phyloP scores from a whole-genome alignment of 2,329 filamentous ascomycete genomes.

The Ascochyta clinopodiicola region DNA sequence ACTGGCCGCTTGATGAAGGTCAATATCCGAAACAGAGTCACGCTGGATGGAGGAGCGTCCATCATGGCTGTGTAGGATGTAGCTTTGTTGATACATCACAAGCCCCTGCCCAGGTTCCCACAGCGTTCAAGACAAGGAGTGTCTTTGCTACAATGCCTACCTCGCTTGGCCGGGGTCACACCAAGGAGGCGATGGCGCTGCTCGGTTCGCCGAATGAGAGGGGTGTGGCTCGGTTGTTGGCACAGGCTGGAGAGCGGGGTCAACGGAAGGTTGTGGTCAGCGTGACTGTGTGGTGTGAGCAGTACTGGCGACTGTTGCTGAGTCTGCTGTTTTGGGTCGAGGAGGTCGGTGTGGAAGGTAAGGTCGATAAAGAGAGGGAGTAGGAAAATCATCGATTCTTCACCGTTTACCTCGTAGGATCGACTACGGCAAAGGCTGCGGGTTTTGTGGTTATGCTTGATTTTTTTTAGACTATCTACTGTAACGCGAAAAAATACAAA shows the following conservation, averaged over 20 bases:
- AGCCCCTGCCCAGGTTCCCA: neutral
- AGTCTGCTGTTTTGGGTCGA: neutral
- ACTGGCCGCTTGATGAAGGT: slow-evolving; percentile 24
- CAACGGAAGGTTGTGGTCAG: neutral
- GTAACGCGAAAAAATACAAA: neutral
- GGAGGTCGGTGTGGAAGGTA: neutral
- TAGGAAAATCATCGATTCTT: no score
- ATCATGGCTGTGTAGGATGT: slow-evolving; percentile 65
- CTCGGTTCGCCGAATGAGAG: slow-evolving; percentile 14
- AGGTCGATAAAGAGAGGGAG: neutral
- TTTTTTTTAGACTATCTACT: slow-evolving; percentile 1
- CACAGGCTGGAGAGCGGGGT: slow-evolving; percentile 3
- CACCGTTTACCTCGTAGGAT: no score
- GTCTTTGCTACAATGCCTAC: neutral
- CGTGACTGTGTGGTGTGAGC: neutral
- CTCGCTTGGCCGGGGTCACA: neutral
- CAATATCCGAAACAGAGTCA: slow-evolving; percentile 35
- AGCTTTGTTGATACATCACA: no score
- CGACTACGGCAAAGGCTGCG: no score
- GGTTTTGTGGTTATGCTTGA: neutral
- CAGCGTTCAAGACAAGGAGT: neutral
- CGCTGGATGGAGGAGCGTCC: slow-evolving; percentile 51
- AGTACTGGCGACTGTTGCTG: neutral
- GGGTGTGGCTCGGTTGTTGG: slow-evolving; percentile 10
- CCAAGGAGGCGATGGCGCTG: slow-evolving; percentile 6